These are phyloP conservation scores for Phytophthora aleatoria DNA, from an alignment of 352 stramenopile species.

Conservation along the genomic window DNA sequence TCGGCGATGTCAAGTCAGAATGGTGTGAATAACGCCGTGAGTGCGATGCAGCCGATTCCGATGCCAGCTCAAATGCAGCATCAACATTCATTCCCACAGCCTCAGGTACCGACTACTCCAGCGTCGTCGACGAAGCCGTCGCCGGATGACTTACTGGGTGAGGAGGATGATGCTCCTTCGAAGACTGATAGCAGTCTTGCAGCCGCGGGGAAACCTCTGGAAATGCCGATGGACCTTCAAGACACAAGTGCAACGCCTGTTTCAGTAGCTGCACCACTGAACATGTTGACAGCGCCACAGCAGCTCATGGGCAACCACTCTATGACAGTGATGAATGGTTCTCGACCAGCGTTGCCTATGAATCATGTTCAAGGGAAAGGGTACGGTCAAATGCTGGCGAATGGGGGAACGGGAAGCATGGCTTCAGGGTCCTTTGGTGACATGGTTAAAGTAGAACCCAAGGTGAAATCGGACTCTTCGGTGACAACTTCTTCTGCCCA, in stretches of 20 bases:
- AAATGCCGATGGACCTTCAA: conserved; percentile 69
- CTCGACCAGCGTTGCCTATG: conserved; percentile 11
- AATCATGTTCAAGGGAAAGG: conserved; percentile 21
- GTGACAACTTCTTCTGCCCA: conserved; percentile 4
- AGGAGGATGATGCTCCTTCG: conserved; percentile 49
- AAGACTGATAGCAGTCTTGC: conserved; percentile 31
- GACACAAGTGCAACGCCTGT: conserved; percentile 32
- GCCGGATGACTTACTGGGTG: conserved; percentile 54
- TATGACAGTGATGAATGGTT: conserved; percentile 12
- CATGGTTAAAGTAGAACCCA: conserved; percentile 34
- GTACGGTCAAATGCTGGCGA: conserved; percentile 12
- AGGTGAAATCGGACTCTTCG: conserved; percentile 9
- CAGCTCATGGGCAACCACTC: conserved; percentile 7
- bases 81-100: conserved; percentile 30
- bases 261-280: conserved; percentile 27
- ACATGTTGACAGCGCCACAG: conserved; percentile 21
- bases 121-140: conserved; percentile 37
- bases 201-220: conserved; percentile 47
- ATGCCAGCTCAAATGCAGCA: conserved; percentile 51
- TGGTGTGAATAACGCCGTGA: conserved; percentile 15
- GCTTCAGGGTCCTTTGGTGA: conserved; percentile 1
- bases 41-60: conserved; percentile 48
- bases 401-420: conserved; percentile 11
- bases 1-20: conserved; percentile 19
- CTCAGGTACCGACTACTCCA: conserved; percentile 6